Base-by-base conservation (phyloP, 306 rosid genomes). In the Adenanthera pavonina region DNA sequence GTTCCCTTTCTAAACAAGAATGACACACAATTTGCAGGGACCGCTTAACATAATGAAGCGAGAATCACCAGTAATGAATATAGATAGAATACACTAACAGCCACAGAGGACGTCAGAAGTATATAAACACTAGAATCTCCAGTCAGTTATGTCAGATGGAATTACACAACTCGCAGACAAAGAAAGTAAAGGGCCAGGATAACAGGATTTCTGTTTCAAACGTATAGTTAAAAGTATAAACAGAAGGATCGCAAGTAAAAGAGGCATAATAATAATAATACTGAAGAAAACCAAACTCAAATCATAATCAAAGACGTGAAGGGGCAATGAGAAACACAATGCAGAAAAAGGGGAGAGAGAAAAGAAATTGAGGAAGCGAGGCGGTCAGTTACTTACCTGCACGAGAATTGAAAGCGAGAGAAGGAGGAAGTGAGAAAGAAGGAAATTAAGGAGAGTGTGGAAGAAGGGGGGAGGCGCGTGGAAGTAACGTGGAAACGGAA, bases 401-500 rank as follows among this genome's bases (percentile, higher is more conserved):
- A n/a, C 3, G 65, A 20, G 11, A 53, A 17, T 52, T 35, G 35
- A 8, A 53, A 36, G 49, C 9, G 14, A 11, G 57, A 52, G 19
- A 49, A 15, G 76, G 20, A 49, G 44, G 20, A 49, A 70, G 46
- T 25, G 75, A 20, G 8, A 33, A 49, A 33, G 1, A 41, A 71
- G 17, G 25, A 71, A 30, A 25, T 25, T 25, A 33, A 33, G 3
- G 44, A 15, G 49, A 59, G 38, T 9, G 66, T 20, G 20, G 54
- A 61, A 61, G 72, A 34, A 53, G 77, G n/a, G 6, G 11, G 40
- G 51, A 73, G 48, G 66, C 66, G 77, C n/a, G 65, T 53, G 77
- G n/a, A 15, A 3, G 35, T 8, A 25, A 70, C 59, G 59, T 47
- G 38, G 74, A 44, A 41, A n/a, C 16, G 4, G 2, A 40, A 36